Percentiles rank a stretch among this genome's conserved stretches.
These are phyloP conservation scores for Alopecurus myosuroides DNA, from an alignment of 176 grass and related monocot species.

Conservation along the genomic window DNA sequence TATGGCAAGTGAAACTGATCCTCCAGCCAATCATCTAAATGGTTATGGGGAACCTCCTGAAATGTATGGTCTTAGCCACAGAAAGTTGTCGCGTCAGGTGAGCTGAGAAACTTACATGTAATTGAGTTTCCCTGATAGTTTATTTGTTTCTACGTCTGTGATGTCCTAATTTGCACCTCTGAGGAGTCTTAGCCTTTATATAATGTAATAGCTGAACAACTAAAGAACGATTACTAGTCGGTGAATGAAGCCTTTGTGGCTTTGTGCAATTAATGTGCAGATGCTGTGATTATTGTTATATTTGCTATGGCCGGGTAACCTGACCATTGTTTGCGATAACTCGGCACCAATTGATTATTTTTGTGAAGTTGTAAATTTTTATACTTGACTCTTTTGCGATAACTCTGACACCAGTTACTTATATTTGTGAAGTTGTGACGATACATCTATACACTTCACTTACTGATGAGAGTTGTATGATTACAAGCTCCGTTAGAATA, in stretches of 20 bases:
- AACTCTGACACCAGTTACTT: not conserved
- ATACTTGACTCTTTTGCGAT: not conserved
- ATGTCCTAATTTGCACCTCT: not conserved
- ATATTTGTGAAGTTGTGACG: not conserved
- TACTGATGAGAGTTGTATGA: too few species aligned
- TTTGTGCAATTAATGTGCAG: constrained; percentile 10
- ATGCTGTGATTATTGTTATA: not conserved
- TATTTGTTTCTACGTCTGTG: not conserved
- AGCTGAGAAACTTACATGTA: constrained; percentile 5
- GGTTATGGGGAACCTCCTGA: constrained; percentile 71
- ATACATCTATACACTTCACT: not conserved
- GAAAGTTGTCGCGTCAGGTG: constrained; percentile 85
- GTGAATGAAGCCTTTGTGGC: constrained; percentile 2
- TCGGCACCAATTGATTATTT: not conserved
- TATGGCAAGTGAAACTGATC: constrained; percentile 62
- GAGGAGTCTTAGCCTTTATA: not conserved
- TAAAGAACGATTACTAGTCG: not conserved
- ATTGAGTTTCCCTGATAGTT: not conserved
- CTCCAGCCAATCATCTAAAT: constrained; percentile 50
- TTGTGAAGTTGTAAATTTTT: not conserved
- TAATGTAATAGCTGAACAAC: not conserved
- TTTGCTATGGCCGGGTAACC: not conserved
- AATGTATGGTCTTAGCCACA: constrained; percentile 84
- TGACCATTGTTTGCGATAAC: not conserved
- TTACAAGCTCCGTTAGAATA: not conserved